Conservation (phyloP, 768 basidiomycete species). For the Terana coerulea region DNA sequence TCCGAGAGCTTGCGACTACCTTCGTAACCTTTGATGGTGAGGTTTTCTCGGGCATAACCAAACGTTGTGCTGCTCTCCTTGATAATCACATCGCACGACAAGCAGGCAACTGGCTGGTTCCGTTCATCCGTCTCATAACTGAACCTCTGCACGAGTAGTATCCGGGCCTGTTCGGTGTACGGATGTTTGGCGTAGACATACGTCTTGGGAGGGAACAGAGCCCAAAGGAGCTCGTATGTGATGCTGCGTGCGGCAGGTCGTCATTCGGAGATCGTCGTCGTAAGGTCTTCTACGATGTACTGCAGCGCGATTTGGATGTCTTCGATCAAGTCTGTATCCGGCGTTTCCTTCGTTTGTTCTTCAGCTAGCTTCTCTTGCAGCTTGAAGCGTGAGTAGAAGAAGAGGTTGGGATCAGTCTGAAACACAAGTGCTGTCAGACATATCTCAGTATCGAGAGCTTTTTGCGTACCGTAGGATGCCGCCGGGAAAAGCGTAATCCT, state of each 20-base stretch:
- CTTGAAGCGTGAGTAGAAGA: constrained; percentile 1
- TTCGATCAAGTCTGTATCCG: not conserved
- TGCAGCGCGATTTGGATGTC: constrained; percentile 1
- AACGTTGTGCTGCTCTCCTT: constrained; percentile 5
- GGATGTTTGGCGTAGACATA: not conserved
- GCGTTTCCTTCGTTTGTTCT: constrained; percentile 1
- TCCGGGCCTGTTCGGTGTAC: constrained; percentile 1
- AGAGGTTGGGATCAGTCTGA: constrained; percentile 3
- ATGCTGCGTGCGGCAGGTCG: too few species aligned
- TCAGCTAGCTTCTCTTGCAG: not conserved
- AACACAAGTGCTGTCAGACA: not conserved
- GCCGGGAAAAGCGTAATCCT: not conserved
- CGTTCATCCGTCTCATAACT: not conserved
- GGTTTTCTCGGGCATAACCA: not conserved
- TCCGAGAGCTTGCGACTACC: not conserved
- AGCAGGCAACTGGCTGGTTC: not conserved
- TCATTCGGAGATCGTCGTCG: not conserved
- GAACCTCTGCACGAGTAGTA: not conserved
- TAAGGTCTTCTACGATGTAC: constrained; percentile 4
- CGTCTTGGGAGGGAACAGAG: constrained; percentile 7
- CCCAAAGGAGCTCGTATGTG: constrained; percentile 8
- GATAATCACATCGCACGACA: constrained; percentile 7
- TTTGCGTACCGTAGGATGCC: not conserved
- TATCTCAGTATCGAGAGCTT: not conserved
- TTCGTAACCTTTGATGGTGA: not conserved